phyloP scores from a whole-genome alignment of 1,139 yeast genomes.

The Meyerozyma elateridarum region DNA sequence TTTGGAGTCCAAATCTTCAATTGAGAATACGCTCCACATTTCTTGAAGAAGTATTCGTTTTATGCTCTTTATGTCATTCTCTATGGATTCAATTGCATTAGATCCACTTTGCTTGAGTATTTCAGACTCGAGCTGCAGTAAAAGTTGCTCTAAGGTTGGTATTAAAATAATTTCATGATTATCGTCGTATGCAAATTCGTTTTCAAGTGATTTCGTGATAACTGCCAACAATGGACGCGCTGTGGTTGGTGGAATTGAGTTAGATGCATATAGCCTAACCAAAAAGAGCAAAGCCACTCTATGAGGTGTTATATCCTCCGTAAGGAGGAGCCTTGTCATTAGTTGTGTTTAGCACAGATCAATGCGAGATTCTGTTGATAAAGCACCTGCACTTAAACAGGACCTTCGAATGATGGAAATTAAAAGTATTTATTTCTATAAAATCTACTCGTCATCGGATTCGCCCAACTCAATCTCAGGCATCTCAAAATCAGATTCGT shows the following conservation, averaged over 20 bases:
- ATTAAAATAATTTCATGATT: slow-evolving; percentile 20
- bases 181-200: slow-evolving; percentile 22
- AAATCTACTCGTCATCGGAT: slow-evolving; percentile 14
- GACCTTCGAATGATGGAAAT: too few species aligned
- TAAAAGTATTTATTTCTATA: background rate
- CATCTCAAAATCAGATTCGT: slow-evolving; percentile 52
- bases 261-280: slow-evolving; percentile 19
- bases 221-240: slow-evolving; percentile 13
- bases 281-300: slow-evolving; percentile 26
- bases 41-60: slow-evolving; percentile 14
- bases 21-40: slow-evolving; percentile 31
- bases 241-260: slow-evolving; percentile 12
- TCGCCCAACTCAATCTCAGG: slow-evolving; percentile 49
- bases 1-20: slow-evolving; percentile 29
- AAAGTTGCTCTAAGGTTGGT: slow-evolving; percentile 25
- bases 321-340: slow-evolving; percentile 14
- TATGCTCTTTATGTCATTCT: slow-evolving; percentile 10
- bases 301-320: slow-evolving; percentile 35
- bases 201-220: slow-evolving; percentile 22
- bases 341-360: background rate
- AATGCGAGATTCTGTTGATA: background rate
- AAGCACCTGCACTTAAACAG: background rate
- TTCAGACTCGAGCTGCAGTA: slow-evolving; percentile 13
- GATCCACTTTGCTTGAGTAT: slow-evolving; percentile 5
- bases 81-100: slow-evolving; percentile 6